Percentiles rank a stretch among this genome's conserved stretches.
Conservation (phyloP, 768 basidiomycete genomes). For the Neoboletus magnificus region DNA sequence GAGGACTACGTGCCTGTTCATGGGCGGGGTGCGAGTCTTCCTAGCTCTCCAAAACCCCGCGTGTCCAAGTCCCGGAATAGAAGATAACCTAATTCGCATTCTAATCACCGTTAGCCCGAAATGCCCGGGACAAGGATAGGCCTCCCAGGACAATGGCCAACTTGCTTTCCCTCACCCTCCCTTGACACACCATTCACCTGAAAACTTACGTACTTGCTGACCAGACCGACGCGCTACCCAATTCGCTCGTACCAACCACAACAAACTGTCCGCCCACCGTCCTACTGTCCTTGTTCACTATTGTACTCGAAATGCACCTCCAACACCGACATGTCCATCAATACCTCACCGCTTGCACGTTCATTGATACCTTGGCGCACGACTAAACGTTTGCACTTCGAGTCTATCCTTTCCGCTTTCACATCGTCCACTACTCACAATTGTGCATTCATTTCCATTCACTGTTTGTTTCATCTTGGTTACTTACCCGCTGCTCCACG, state of each 20-base stretch:
- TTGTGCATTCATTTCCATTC: conserved; percentile 1
- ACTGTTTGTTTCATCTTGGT: neutral
- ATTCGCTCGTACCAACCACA: neutral
- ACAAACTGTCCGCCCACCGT: neutral
- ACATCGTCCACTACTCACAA: neutral
- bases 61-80: conserved; percentile 56
- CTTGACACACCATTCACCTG: neutral
- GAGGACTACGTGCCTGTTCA: conserved; percentile 73
- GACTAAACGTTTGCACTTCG: conserved; percentile 3
- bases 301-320: conserved; percentile 19
- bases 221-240: neutral
- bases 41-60: conserved; percentile 42
- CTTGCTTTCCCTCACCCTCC: neutral
- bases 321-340: conserved; percentile 1
- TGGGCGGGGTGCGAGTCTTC: conserved; percentile 67
- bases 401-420: conserved; percentile 6
- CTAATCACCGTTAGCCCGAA: neutral
- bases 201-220: neutral
- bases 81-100: conserved; percentile 25
- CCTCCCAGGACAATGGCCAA: neutral
- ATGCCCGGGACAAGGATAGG: neutral
- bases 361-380: conserved; percentile 14
- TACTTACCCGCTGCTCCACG: neutral
- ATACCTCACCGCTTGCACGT: neutral
- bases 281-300: neutral